Evolutionary conservation across 345 rosid genomes (phyloP).

Genomic region (Garcia nutans): DNA sequence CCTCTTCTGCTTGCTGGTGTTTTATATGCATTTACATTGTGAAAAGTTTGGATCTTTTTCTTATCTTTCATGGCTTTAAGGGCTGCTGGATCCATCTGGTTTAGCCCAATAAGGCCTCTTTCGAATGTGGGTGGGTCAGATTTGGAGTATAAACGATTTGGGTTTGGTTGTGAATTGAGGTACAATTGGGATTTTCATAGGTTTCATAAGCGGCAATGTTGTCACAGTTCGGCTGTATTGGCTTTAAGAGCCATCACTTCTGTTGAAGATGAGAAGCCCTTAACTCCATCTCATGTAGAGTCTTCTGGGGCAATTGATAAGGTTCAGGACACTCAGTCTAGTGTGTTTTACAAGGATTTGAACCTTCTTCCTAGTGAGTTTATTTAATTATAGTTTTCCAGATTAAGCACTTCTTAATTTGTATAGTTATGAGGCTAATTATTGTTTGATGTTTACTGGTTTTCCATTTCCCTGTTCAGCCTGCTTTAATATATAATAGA

Average conservation of each 20-base stretch:
- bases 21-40: conserved; percentile 20
- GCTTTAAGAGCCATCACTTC: conserved; percentile 53
- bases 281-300: conserved; percentile 38
- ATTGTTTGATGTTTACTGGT: background rate
- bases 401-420: background rate
- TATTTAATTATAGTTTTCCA: conserved; percentile 9
- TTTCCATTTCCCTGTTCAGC: background rate
- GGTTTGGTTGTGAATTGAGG: conserved; percentile 37
- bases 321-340: conserved; percentile 33
- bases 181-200: conserved; percentile 18
- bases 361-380: conserved; percentile 86
- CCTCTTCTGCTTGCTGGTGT: background rate
- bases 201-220: conserved; percentile 46
- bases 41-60: conserved; percentile 11
- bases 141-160: conserved; percentile 38
- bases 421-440: conserved; percentile 7
- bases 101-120: conserved; percentile 40
- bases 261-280: conserved; percentile 59
- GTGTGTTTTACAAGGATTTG: conserved; percentile 63
- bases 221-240: conserved; percentile 30
- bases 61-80: conserved; percentile 54
- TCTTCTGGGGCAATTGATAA: conserved; percentile 43
- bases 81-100: conserved; percentile 51
- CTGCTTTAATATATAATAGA: background rate
- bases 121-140: conserved; percentile 31